A percentile compares a stretch with the other conserved stretches of the same genome.
phyloP scores from a whole-genome alignment of 2,329 filamentous ascomycete species.

The Diaporthe citriasiana region DNA sequence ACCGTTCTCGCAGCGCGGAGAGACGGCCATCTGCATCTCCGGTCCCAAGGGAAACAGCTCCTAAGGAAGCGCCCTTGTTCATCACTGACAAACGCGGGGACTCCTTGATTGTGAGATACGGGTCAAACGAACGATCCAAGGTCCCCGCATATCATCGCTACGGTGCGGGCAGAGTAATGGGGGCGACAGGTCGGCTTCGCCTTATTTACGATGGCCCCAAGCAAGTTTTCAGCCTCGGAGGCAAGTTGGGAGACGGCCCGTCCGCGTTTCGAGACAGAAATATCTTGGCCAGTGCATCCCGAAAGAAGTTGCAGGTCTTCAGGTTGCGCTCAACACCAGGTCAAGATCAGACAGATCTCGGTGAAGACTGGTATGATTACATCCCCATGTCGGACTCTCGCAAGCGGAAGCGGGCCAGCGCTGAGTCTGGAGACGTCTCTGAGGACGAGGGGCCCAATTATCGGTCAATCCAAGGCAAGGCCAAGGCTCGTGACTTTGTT shows the following conservation, averaged over 20 bases:
- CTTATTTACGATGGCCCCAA: slow-evolving; percentile 76
- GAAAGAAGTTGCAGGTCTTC: slow-evolving; percentile 56
- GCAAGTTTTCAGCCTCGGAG: slow-evolving; percentile 66
- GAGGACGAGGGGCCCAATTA: slow-evolving; percentile 68
- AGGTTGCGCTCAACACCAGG: slow-evolving; percentile 51
- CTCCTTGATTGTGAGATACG: slow-evolving; percentile 80
- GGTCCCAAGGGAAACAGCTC: background rate
- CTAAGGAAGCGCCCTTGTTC: slow-evolving; percentile 58
- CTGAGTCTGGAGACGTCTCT: slow-evolving; percentile 55
- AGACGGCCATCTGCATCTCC: background rate
- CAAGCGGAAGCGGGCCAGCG: slow-evolving; percentile 53
- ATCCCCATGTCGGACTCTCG: slow-evolving; percentile 59
- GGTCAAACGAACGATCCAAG: slow-evolving; percentile 78
- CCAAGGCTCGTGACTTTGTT: slow-evolving; percentile 62
- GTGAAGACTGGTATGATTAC: slow-evolving; percentile 57
- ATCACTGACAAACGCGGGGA: slow-evolving; percentile 83
- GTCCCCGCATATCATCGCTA: slow-evolving; percentile 79
- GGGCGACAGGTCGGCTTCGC: slow-evolving; percentile 69
- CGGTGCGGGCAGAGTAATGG: slow-evolving; percentile 80
- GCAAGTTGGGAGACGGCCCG: slow-evolving; percentile 55
- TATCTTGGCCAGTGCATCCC: slow-evolving; percentile 60
- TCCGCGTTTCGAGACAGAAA: slow-evolving; percentile 62
- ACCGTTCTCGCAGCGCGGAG: slow-evolving; percentile 39
- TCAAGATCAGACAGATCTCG: slow-evolving; percentile 21
- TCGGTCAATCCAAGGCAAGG: slow-evolving; percentile 75